phyloP scores from a whole-genome alignment of 2,329 filamentous ascomycete species.

The Didymella lethalis region DNA sequence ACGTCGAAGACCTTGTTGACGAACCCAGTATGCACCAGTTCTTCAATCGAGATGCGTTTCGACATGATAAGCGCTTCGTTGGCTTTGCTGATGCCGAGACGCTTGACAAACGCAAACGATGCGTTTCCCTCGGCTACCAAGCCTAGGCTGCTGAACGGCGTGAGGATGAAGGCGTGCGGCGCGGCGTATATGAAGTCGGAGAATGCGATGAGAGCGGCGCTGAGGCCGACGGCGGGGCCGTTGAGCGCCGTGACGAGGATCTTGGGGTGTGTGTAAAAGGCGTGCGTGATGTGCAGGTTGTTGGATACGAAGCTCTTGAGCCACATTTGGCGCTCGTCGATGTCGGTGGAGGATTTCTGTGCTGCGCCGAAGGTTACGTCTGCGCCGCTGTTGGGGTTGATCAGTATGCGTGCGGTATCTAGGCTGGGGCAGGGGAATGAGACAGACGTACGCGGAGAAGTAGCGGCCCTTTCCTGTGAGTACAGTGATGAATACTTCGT shows the following conservation, averaged over 20 bases:
- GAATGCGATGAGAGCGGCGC: conserved; percentile 81
- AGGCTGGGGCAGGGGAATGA: background rate
- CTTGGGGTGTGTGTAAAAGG: conserved; percentile 93
- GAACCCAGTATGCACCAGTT: conserved; percentile 79
- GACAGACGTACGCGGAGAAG: conserved; percentile 80
- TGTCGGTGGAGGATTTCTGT: conserved; percentile 45
- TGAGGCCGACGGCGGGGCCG: conserved; percentile 87
- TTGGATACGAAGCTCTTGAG: conserved; percentile 77
- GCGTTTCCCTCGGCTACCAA: conserved; percentile 90
- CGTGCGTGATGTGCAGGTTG: conserved; percentile 88
- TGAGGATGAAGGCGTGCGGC: conserved; percentile 83
- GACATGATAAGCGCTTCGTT: conserved; percentile 96
- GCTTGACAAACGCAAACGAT: conserved; percentile 77
- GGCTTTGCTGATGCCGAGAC: conserved; percentile 80
- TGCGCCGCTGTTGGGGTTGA: conserved; percentile 73
- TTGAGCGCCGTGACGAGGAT: conserved; percentile 91
- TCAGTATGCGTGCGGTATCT: conserved; percentile 5
- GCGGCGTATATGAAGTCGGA: conserved; percentile 91
- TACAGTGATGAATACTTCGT: conserved; percentile 85
- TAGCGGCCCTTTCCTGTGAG: conserved; percentile 79
- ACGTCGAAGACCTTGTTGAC: conserved; percentile 82
- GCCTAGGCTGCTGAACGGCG: conserved; percentile 88
- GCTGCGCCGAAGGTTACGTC: conserved; percentile 69
- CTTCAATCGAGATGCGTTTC: conserved; percentile 74
- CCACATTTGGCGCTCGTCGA: conserved; percentile 62